These are phyloP conservation scores for Neoboletus brunneissimus DNA, from an alignment of 768 basidiomycete genomes.

Conservation along the genomic window DNA sequence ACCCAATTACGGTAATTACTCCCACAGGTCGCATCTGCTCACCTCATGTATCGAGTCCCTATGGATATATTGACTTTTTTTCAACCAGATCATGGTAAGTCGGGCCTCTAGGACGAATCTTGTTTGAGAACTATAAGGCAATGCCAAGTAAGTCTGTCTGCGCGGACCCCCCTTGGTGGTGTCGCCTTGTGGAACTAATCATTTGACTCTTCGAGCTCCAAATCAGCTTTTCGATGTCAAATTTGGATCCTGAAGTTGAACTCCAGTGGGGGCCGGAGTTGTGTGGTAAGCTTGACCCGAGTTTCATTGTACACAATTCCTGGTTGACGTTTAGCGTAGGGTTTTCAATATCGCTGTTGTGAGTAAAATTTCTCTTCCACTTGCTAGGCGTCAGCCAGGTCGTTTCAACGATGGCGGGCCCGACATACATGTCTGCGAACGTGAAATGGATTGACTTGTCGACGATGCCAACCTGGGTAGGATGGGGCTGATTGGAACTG, in stretches of 20 bases:
- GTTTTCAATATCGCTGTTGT: not conserved
- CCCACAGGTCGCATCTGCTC: not conserved
- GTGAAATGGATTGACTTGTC: too few relatives aligned
- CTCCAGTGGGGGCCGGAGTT: not conserved
- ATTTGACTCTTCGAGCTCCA: too few relatives aligned
- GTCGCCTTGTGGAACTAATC: not conserved
- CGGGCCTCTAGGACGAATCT: conserved; percentile 1
- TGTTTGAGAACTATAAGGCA: not conserved
- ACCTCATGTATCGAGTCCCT: not conserved
- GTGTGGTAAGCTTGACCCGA: conserved; percentile 1
- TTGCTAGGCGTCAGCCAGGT: too few relatives aligned
- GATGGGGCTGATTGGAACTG: not conserved
- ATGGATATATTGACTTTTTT: not conserved
- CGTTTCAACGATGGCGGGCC: too few relatives aligned
- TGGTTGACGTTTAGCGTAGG: not conserved
- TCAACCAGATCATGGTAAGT: not conserved
- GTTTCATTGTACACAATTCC: not conserved
- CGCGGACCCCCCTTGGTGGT: not conserved
- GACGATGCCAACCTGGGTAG: too few relatives aligned
- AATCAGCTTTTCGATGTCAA: not conserved
- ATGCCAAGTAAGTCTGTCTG: not conserved
- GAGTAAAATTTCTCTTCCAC: too few relatives aligned
- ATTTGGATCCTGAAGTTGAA: not conserved
- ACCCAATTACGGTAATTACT: not conserved
- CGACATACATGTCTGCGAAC: too few relatives aligned